Evolutionary conservation across 2,329 filamentous ascomycete genomes (phyloP).

Genomic region (Penicillium hordei): DNA sequence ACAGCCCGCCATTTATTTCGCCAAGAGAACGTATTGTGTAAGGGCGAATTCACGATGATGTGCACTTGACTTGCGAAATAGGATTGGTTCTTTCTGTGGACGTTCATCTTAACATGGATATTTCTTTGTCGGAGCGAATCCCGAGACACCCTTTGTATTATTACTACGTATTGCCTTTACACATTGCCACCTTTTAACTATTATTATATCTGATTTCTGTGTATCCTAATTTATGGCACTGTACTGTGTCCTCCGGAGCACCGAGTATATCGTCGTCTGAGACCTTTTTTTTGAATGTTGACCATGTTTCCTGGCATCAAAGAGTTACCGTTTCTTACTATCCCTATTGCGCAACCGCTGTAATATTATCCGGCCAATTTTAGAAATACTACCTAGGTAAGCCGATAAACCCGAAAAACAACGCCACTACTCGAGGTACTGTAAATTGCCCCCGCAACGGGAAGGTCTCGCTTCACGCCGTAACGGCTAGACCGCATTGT

Average conservation of each 20-base stretch:
- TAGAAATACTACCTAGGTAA: neutral
- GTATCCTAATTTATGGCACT: conserved; percentile 6
- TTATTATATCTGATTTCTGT: neutral
- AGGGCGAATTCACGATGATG: conserved; percentile 9
- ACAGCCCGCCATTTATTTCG: conserved; percentile 22
- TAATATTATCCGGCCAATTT: neutral
- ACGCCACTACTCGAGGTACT: neutral
- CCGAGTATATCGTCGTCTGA: conserved; percentile 8
- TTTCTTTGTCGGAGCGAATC: neutral
- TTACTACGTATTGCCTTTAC: neutral
- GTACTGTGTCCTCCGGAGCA: conserved; percentile 6
- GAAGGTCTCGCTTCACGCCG: conserved; percentile 12
- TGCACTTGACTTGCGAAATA: conserved; percentile 12
- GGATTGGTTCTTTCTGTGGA: conserved; percentile 14
- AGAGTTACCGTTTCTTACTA: neutral
- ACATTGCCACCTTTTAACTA: neutral
- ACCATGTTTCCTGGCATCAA: neutral
- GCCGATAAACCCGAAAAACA: neutral
- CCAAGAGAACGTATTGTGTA: conserved; percentile 11
- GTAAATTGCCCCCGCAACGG: conserved; percentile 15
- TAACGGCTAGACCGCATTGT: conserved; percentile 11
- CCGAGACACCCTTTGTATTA: conserved; percentile 10
- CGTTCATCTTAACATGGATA: conserved; percentile 8
- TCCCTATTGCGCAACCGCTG: neutral
- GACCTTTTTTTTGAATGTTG: neutral